These are phyloP conservation scores for Blastobotrys raffinosifermentans DNA, from an alignment of 1,139 yeast genomes.

Conservation along the genomic window DNA sequence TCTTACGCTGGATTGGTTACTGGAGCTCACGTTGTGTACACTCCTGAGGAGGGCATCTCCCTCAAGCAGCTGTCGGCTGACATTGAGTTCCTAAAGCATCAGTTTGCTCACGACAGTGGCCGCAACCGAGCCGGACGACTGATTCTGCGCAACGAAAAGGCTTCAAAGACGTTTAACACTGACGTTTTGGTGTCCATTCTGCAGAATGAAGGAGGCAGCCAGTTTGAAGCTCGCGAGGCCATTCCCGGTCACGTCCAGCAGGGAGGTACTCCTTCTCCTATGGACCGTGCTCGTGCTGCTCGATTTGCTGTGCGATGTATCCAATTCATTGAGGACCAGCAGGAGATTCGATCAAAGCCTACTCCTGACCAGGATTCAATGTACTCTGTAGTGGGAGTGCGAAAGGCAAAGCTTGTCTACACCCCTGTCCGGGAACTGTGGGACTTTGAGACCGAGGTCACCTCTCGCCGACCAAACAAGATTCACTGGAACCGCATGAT, in stretches of 20 bases:
- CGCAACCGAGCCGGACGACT: conserved; percentile 81
- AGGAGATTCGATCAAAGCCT: conserved; percentile 17
- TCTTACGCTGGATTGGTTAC: conserved; percentile 82
- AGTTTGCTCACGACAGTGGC: conserved; percentile 72
- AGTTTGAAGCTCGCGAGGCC: conserved; percentile 90
- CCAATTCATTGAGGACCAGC: conserved; percentile 62
- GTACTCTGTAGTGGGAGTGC: conserved; percentile 83
- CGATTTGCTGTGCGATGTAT: conserved; percentile 85
- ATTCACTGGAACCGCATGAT: conserved; percentile 77
- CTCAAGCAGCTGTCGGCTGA: conserved; percentile 71
- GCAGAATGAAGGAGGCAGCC: conserved; percentile 65
- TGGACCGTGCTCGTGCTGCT: conserved; percentile 88
- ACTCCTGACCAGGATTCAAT: conserved; percentile 43
- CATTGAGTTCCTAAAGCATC: conserved; percentile 60
- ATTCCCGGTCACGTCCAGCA: conserved; percentile 98
- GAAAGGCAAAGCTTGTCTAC: conserved; percentile 70
- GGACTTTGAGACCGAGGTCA: conserved; percentile 78
- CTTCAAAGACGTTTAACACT: conserved; percentile 77
- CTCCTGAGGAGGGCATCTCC: conserved; percentile 82
- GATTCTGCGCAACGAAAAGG: conserved; percentile 77
- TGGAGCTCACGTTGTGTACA: conserved; percentile 90
- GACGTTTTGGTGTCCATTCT: conserved; percentile 77
- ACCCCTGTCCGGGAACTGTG: conserved; percentile 68
- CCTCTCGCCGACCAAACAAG: conserved; percentile 78
- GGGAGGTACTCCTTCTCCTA: conserved; percentile 93